phyloP scores from a whole-genome alignment of 306 rosid genomes.

The Cyamopsis tetragonoloba region DNA sequence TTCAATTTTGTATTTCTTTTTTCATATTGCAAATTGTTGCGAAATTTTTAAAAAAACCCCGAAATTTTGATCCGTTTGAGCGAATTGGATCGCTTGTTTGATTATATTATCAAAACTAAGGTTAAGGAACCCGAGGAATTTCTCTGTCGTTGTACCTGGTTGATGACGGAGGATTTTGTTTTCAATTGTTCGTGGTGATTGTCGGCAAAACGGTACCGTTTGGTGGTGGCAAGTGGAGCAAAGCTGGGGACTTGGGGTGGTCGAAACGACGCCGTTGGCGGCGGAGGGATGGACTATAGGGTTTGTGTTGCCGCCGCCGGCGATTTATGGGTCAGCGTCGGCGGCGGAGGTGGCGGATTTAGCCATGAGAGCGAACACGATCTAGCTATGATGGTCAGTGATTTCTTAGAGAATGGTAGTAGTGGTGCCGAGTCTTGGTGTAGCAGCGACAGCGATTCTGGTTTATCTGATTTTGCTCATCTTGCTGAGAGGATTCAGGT shows the following conservation, averaged over 20 bases:
- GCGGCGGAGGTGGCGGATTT: conserved; percentile 53
- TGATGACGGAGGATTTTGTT: not conserved
- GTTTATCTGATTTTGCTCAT: conserved; percentile 65
- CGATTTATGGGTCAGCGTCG: conserved; percentile 53
- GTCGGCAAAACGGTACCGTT: conserved; percentile 12
- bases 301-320: conserved; percentile 53
- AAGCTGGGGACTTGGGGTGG: conserved; percentile 19
- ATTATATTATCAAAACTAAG: conserved; percentile 7
- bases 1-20: not conserved
- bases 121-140: not conserved
- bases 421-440: conserved; percentile 80
- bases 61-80: not conserved
- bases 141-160: not conserved
- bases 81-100: conserved; percentile 8
- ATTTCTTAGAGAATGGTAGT: conserved; percentile 89
- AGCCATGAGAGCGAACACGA: conserved; percentile 96
- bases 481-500: conserved; percentile 80
- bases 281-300: conserved; percentile 50
- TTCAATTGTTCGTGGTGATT: not conserved
- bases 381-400: conserved; percentile 82
- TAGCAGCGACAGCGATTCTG: conserved; percentile 89
- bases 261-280: conserved; percentile 17
- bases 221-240: not conserved
- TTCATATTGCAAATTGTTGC: too few relatives aligned
- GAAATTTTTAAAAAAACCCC: too few relatives aligned